Evolutionary conservation across 495 filamentous ascomycete species (phyloP), one percentile per base, ranked within the genome.

Genomic region (Choiromyces venosus): DNA sequence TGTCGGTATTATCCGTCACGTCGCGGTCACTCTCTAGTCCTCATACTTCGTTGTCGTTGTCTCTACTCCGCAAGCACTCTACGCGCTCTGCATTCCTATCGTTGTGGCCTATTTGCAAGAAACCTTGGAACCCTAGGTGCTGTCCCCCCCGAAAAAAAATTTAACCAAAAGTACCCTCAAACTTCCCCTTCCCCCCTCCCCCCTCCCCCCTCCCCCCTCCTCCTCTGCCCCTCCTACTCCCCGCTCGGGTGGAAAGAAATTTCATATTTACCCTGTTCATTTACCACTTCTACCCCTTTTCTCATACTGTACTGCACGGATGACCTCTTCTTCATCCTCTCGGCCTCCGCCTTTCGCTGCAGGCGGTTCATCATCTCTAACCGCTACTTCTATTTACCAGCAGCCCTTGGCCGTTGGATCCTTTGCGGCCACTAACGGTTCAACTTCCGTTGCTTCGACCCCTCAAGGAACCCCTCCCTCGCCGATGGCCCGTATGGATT

Each of bases 381-480:
- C 75, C 73, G 74, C 79, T 71, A 79, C 78, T 66, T 79, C 73
- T 77, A 77, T 77, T 74, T 77, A 77, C 73, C 74, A 71, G 64
- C 72, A 36, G 37, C 83, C 84, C 73, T 83, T 83, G 71, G 82
- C 85, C 78, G 81, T 86, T 78, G 85, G 84, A 56, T 86, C 86
- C 33, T 84, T 88, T 69, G 84, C 86, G 77, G 83, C 82, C 68
- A 81, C 74, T 83, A 85, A 65, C 85, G 86, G 80, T 85, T 87
- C 71, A 79, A 76, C 70, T 44, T 77, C 75, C 64, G 75, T 87
- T 70, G 82, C 83, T 25, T 86, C 85, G 35, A 88, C 87, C n/a
- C 86, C 86, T 73, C 84, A 86, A 75, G 85, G 84, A 68, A 87
- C 85, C 44, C 86, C 87, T 68, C 83, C 86, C 71, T 74, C 74